Conservation (phyloP, 225 moss, liverwort and hornwort species). For the Lunularia cruciata region DNA sequence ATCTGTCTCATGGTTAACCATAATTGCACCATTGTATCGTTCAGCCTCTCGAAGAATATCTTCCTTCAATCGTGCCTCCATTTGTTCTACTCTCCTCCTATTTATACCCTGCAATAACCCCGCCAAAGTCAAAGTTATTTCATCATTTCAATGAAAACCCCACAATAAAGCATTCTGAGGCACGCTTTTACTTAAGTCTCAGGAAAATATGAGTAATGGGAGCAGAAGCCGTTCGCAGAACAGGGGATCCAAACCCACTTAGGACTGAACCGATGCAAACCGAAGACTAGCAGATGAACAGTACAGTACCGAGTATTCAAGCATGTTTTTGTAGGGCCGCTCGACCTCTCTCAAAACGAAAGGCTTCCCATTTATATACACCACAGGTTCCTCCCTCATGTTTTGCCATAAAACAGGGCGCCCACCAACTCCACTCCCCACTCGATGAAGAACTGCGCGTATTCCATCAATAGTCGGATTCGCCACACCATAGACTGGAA, state of each 20-base stretch:
- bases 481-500: constrained; percentile 96
- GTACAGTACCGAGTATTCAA: constrained; percentile 81
- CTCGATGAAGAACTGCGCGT: constrained; percentile 88
- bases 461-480: constrained; percentile 98
- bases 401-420: constrained; percentile 97
- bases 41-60: constrained; percentile 88
- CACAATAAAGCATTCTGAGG: too few species aligned
- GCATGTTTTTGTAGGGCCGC: constrained; percentile 99
- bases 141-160: neutral
- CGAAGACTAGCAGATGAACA: too few species aligned
- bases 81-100: constrained; percentile 88
- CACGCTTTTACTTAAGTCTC: too few species aligned
- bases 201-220: neutral
- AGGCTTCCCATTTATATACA: constrained; percentile 96
- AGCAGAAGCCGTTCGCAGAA: too few species aligned
- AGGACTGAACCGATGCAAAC: too few species aligned
- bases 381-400: constrained; percentile 99
- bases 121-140: neutral
- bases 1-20: constrained; percentile 98
- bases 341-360: constrained; percentile 99
- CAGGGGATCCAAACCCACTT: too few species aligned
- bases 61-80: constrained; percentile 97
- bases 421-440: constrained; percentile 74
- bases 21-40: constrained; percentile 81
- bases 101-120: constrained; percentile 75